Percentiles rank a stretch among this genome's conserved stretches.
Conservation (phyloP, 2,329 filamentous ascomycete species). For the Dactylellina drechsleri region DNA sequence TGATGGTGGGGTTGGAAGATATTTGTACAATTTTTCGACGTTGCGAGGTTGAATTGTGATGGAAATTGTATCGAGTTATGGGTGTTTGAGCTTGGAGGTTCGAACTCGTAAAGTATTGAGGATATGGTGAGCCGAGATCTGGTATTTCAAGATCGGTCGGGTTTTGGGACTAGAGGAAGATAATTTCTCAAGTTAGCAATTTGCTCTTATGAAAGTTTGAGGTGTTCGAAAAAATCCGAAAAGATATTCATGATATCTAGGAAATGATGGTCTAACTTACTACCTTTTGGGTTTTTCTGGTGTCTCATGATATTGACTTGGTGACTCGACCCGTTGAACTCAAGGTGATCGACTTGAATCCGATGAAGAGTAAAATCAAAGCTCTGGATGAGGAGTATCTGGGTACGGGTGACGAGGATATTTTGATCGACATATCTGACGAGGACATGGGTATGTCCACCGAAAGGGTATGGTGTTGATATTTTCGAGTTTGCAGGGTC, state of each 20-base stretch:
- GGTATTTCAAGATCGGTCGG: slow-evolving; percentile 7
- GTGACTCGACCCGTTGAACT: not conserved
- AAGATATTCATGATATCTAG: not conserved
- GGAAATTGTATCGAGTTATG: not conserved
- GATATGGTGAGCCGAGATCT: slow-evolving; percentile 3
- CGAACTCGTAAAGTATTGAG: not conserved
- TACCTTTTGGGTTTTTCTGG: not conserved
- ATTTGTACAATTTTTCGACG: slow-evolving; percentile 10
- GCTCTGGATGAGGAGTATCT: no score
- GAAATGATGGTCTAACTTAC: no score
- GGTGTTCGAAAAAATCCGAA: not conserved
- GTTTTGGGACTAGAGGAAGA: not conserved
- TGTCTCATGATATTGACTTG: not conserved
- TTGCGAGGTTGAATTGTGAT: slow-evolving; percentile 13
- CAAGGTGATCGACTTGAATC: no score
- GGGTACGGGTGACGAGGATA: no score
- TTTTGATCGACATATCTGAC: not conserved
- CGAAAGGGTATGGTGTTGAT: not conserved
- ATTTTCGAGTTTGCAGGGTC: not conserved
- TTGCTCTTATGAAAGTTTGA: not conserved
- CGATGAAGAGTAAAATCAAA: no score
- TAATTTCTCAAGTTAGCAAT: slow-evolving; percentile 1
- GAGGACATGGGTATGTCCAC: slow-evolving; percentile 10
- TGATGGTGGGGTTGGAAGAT: not conserved
- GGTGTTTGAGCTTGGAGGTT: not conserved